phyloP scores from a whole-genome alignment of 257 asterid genomes.

The Echium plantagineum region DNA sequence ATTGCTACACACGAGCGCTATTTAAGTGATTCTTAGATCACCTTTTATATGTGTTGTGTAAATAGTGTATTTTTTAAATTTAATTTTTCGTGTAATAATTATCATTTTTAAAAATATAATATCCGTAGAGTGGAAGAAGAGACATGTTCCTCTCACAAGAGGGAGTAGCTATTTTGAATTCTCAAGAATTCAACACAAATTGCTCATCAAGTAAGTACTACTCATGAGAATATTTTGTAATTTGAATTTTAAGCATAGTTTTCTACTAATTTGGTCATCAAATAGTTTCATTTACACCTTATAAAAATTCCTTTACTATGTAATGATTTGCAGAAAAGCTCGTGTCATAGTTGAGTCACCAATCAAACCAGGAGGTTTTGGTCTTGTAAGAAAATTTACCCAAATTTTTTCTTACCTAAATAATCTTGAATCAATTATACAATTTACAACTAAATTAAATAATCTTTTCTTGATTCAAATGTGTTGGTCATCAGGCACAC shows the following conservation, averaged over 20 bases:
- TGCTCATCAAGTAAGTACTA: conserved; percentile 41
- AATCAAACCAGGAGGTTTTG: conserved; percentile 51
- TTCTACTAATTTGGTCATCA: neutral
- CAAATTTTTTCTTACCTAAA: too few relatives aligned
- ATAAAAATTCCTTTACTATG: neutral
- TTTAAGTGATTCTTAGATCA: too few relatives aligned
- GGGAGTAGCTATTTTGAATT: conserved; percentile 61
- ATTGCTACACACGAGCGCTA: too few relatives aligned
- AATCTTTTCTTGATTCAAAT: neutral
- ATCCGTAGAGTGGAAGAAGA: conserved; percentile 59
- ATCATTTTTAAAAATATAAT: conserved; percentile 1
- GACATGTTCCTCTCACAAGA: conserved; percentile 61
- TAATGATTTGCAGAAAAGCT: conserved; percentile 49
- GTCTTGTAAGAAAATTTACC: conserved; percentile 30
- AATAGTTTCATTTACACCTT: neutral
- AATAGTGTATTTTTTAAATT: too few relatives aligned
- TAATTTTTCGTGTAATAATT: too few relatives aligned
- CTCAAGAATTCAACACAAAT: conserved; percentile 29
- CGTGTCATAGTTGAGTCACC: conserved; percentile 56
- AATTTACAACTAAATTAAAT: too few relatives aligned
- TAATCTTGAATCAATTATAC: too few relatives aligned
- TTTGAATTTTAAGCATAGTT: neutral
- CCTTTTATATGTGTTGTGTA: too few relatives aligned
- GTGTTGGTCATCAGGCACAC: conserved; percentile 26
- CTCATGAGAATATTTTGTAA: too few relatives aligned